A percentile compares a stretch with the other conserved stretches of the same genome.
These are phyloP conservation scores for Tolypocladium amazonense DNA, from an alignment of 2,329 filamentous ascomycete species.

Conservation along the genomic window DNA sequence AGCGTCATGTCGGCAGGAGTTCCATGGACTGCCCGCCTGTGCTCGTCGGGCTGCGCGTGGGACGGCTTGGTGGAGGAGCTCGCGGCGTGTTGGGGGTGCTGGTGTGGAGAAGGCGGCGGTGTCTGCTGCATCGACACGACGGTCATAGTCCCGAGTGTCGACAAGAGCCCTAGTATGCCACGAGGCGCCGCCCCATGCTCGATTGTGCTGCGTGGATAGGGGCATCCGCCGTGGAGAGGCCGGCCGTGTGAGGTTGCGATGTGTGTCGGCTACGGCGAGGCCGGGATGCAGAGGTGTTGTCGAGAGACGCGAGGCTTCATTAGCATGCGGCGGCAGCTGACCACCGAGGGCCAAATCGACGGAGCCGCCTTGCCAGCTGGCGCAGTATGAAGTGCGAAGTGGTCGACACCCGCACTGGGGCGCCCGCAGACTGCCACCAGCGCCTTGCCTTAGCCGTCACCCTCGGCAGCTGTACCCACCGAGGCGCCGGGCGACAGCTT, in stretches of 20 bases:
- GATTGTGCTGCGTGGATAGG: not conserved
- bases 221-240: not conserved
- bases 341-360: not conserved
- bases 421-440: not conserved
- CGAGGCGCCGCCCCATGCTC: constrained; percentile 3
- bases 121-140: constrained; percentile 6
- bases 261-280: not conserved
- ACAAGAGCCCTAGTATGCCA: not conserved
- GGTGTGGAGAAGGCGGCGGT: constrained; percentile 8
- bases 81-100: constrained; percentile 4
- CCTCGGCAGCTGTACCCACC: not conserved
- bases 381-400: not conserved
- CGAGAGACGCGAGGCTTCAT: not conserved
- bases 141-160: constrained; percentile 5
- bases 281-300: not conserved
- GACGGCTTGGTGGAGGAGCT: constrained; percentile 15
- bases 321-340: not conserved
- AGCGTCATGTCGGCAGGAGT: constrained; percentile 18
- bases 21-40: constrained; percentile 11
- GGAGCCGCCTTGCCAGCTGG: not conserved
- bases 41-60: constrained; percentile 12
- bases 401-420: not conserved
- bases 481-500: not conserved
- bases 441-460: not conserved
- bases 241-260: not conserved